Percentiles rank a stretch among this genome's conserved stretches.
phyloP scores from a whole-genome alignment of 768 basidiomycete species.

The Russula sp. region DNA sequence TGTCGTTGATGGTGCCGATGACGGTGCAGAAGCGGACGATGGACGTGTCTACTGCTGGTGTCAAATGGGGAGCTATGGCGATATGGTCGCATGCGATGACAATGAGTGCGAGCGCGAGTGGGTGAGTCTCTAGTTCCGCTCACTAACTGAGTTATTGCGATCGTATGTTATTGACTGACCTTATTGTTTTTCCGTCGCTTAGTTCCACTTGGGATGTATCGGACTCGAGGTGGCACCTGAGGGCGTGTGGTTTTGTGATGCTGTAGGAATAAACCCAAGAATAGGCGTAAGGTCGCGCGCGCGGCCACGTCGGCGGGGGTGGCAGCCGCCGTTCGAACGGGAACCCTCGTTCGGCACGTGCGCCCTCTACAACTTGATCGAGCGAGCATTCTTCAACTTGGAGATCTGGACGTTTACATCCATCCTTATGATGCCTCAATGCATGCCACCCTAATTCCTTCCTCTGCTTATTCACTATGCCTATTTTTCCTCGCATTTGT shows the following conservation, averaged over 20 bases:
- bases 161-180: background rate
- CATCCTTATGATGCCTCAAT: too few species aligned
- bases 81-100: constrained; percentile 95
- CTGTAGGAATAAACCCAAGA: constrained; percentile 57
- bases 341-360: constrained; percentile 26
- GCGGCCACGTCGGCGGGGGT: constrained; percentile 44
- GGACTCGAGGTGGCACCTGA: constrained; percentile 63
- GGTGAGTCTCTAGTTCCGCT: constrained; percentile 52
- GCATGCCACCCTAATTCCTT: too few species aligned
- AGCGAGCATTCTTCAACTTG: background rate
- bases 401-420: too few species aligned
- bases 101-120: constrained; percentile 80
- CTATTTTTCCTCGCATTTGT: too few species aligned
- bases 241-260: constrained; percentile 74
- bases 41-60: constrained; percentile 81
- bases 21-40: constrained; percentile 57
- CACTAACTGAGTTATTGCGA: background rate
- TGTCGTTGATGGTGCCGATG: constrained; percentile 45
- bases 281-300: constrained; percentile 47
- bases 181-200: background rate
- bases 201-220: constrained; percentile 83
- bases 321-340: constrained; percentile 35
- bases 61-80: constrained; percentile 78
- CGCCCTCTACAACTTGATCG: constrained; percentile 23
- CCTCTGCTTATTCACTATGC: too few species aligned